Conservation (phyloP, 2,329 filamentous ascomycete species). For the Mycocentrospora acerina region DNA sequence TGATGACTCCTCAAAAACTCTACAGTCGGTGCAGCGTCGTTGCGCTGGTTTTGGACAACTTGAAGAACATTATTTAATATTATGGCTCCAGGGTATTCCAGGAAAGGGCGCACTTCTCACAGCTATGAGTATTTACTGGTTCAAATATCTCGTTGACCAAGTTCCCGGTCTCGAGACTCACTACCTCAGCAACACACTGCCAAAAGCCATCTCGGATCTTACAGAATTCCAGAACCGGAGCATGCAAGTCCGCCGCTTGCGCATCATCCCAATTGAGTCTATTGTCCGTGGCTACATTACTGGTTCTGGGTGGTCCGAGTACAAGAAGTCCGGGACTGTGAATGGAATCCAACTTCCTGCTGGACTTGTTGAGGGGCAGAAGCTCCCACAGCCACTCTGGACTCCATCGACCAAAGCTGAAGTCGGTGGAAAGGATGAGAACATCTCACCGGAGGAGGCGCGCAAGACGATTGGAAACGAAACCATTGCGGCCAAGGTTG, state of each 20-base stretch:
- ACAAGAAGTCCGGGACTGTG: slow-evolving; percentile 71
- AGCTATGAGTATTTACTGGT: slow-evolving; percentile 67
- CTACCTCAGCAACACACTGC: slow-evolving; percentile 61
- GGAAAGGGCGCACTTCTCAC: slow-evolving; percentile 69
- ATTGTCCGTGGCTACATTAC: slow-evolving; percentile 92
- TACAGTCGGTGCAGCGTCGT: not conserved
- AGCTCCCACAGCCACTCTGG: slow-evolving; percentile 69
- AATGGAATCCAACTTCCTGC: slow-evolving; percentile 71
- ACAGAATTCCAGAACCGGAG: slow-evolving; percentile 61
- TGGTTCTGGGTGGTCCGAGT: slow-evolving; percentile 80
- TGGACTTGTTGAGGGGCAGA: slow-evolving; percentile 70
- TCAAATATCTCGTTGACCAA: slow-evolving; percentile 58
- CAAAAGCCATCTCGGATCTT: slow-evolving; percentile 40
- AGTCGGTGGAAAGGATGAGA: slow-evolving; percentile 77
- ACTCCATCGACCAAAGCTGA: slow-evolving; percentile 87
- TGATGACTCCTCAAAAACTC: slow-evolving; percentile 4
- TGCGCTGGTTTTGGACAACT: not conserved
- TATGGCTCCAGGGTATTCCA: slow-evolving; percentile 59
- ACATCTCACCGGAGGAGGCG: slow-evolving; percentile 70
- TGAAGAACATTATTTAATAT: not conserved
- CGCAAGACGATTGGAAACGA: slow-evolving; percentile 62
- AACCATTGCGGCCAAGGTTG: slow-evolving; percentile 64
- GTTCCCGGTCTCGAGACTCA: slow-evolving; percentile 64
- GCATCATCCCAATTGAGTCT: slow-evolving; percentile 76
- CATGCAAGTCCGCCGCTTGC: slow-evolving; percentile 75